These are phyloP conservation scores for Leptographium procerum DNA, from an alignment of 2,329 filamentous ascomycete genomes.

Conservation along the genomic window DNA sequence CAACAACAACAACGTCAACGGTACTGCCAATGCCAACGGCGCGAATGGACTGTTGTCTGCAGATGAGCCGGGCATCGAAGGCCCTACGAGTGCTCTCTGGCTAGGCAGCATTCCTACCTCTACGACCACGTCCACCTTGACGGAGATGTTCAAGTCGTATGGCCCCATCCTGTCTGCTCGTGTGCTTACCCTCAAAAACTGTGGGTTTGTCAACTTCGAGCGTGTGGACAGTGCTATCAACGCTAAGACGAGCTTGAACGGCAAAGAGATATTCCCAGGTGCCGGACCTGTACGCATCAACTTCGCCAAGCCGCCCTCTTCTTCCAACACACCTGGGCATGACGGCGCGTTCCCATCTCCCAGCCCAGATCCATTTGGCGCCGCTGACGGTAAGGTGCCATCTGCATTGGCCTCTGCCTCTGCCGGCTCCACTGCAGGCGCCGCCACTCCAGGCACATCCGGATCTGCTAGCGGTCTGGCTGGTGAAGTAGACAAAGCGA, in stretches of 20 bases:
- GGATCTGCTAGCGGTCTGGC: constrained; percentile 21
- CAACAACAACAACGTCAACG: constrained; percentile 33
- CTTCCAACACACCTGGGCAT: constrained; percentile 77
- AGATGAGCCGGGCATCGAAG: constrained; percentile 73
- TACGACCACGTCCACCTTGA: constrained; percentile 87
- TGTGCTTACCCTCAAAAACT: constrained; percentile 96
- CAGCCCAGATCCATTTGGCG: constrained; percentile 74
- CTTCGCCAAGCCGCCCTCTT: constrained; percentile 90
- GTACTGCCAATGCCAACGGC: constrained; percentile 3
- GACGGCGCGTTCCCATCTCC: constrained; percentile 83
- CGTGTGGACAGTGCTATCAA: constrained; percentile 80
- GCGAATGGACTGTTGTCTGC: constrained; percentile 51
- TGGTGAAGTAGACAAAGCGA: background rate
- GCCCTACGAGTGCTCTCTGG: constrained; percentile 88
- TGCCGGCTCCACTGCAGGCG: constrained; percentile 9
- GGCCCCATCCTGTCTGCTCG: constrained; percentile 83
- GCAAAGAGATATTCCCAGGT: constrained; percentile 96
- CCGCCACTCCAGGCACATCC: background rate
- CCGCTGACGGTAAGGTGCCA: constrained; percentile 27
- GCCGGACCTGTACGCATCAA: constrained; percentile 91
- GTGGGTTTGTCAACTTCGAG: constrained; percentile 97
- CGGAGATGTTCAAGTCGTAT: constrained; percentile 90
- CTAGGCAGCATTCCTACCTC: constrained; percentile 95
- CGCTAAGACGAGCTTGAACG: constrained; percentile 79
- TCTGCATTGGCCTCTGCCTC: constrained; percentile 6